phyloP scores from a whole-genome alignment of 23 red algal genomes.

The Cyanidiococcus yangmingshanensis region DNA sequence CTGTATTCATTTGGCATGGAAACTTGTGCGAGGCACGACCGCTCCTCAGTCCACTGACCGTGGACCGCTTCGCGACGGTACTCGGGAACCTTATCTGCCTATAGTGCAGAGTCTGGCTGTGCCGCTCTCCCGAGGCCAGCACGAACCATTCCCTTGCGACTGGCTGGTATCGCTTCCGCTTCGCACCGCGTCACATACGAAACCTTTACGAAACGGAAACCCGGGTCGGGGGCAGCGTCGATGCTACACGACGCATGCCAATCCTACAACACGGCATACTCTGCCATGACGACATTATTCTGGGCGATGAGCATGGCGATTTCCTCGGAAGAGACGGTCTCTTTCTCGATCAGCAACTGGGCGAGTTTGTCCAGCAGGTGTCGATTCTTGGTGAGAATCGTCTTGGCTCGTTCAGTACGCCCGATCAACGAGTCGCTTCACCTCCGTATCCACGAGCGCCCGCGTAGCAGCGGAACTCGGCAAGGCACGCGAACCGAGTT shows the following conservation, averaged over 20 bases:
- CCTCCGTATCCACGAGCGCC: constrained; percentile 69
- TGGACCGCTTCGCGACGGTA: too few species aligned
- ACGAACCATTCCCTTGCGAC: too few species aligned
- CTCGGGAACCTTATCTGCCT: too few species aligned
- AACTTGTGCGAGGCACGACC: too few species aligned
- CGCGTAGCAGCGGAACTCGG: constrained; percentile 45
- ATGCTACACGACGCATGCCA: background rate
- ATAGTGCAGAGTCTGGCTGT: too few species aligned
- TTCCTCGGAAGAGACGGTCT: constrained; percentile 81
- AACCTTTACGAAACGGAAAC: too few species aligned
- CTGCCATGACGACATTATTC: constrained; percentile 72
- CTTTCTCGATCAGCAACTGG: constrained; percentile 72
- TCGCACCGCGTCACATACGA: too few species aligned
- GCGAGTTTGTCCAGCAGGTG: constrained; percentile 71
- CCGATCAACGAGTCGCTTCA: constrained; percentile 67
- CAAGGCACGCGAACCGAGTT: constrained; percentile 56
- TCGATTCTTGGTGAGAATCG: constrained; percentile 53
- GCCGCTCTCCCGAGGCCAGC: too few species aligned
- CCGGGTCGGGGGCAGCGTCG: too few species aligned
- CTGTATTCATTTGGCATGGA: too few species aligned
- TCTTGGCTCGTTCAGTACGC: constrained; percentile 73
- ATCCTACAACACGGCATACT: constrained; percentile 39
- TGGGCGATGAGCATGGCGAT: constrained; percentile 84
- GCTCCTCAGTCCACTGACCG: too few species aligned
- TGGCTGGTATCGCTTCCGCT: too few species aligned